A percentile compares a stretch with the other conserved stretches of the same genome.
These are phyloP conservation scores for Cladosporium austrohemisphaericum DNA, from an alignment of 2,329 filamentous ascomycete species.

Conservation along the genomic window DNA sequence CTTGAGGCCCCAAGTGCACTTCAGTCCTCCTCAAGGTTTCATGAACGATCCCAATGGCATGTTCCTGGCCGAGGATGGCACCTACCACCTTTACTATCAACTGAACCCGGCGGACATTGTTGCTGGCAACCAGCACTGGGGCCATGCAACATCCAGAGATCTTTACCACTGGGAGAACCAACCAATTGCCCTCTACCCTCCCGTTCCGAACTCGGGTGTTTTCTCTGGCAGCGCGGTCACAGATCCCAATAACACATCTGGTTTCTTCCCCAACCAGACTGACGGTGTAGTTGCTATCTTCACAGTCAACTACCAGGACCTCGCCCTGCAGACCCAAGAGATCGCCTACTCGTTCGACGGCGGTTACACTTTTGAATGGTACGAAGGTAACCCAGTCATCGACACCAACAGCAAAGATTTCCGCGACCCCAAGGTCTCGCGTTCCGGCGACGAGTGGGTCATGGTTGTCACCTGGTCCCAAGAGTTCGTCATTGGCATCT, in stretches of 20 bases:
- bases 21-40: slow-evolving; percentile 32
- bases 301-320: slow-evolving; percentile 29
- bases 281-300: slow-evolving; percentile 60
- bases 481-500: slow-evolving; percentile 57
- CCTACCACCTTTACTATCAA: slow-evolving; percentile 63
- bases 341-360: slow-evolving; percentile 59
- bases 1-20: slow-evolving; percentile 20
- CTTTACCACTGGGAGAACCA: slow-evolving; percentile 62
- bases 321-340: slow-evolving; percentile 50
- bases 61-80: slow-evolving; percentile 50
- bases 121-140: slow-evolving; percentile 60
- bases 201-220: slow-evolving; percentile 47
- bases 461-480: slow-evolving; percentile 51
- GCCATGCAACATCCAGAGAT: slow-evolving; percentile 59
- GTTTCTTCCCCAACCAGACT: slow-evolving; percentile 56
- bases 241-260: slow-evolving; percentile 61
- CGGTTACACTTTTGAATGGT: slow-evolving; percentile 58
- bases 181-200: slow-evolving; percentile 56
- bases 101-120: slow-evolving; percentile 48
- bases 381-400: slow-evolving; percentile 57
- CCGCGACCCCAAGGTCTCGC: slow-evolving; percentile 61
- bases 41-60: slow-evolving; percentile 47
- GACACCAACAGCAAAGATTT: slow-evolving; percentile 52
- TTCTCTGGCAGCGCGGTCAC: slow-evolving; percentile 52
- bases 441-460: slow-evolving; percentile 54